A percentile compares a stretch with the other conserved stretches of the same genome.
phyloP scores from a whole-genome alignment of 495 filamentous ascomycete genomes.

The Aspergillus funiculosus region DNA sequence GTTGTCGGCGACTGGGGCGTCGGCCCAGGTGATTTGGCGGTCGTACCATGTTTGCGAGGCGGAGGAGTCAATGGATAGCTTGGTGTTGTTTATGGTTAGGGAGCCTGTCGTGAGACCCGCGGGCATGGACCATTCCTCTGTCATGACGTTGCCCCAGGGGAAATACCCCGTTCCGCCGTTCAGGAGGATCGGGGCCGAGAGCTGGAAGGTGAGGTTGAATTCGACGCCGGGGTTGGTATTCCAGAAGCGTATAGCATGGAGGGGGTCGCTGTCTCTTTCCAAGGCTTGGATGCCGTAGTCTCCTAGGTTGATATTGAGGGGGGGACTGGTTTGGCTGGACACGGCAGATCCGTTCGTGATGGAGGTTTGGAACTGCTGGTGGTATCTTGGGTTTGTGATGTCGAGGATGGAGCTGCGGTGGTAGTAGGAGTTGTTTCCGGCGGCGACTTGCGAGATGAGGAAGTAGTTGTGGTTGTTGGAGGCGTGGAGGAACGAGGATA shows the following conservation, averaged over 20 bases:
- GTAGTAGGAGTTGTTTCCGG: not conserved
- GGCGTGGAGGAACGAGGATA: slow-evolving; percentile 2
- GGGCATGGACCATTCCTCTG: slow-evolving; percentile 9
- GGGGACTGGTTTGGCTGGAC: not conserved
- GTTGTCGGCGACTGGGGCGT: not conserved
- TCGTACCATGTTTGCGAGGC: slow-evolving; percentile 8
- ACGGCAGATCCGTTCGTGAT: not conserved
- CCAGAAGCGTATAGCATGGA: not conserved
- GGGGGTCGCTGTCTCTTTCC: not conserved
- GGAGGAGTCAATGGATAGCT: not conserved
- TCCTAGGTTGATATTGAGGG: not conserved
- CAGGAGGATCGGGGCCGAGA: slow-evolving; percentile 4
- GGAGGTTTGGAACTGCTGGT: not conserved
- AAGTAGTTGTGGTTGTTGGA: not conserved
- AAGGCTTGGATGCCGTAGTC: not conserved
- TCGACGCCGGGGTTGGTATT: not conserved
- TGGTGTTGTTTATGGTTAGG: not conserved
- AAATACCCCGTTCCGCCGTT: slow-evolving; percentile 2
- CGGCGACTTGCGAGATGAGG: not conserved
- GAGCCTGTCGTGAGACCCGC: not conserved
- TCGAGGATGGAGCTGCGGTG: slow-evolving; percentile 3
- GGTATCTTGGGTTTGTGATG: slow-evolving; percentile 1
- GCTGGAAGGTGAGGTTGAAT: slow-evolving; percentile 5
- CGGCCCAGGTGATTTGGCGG: not conserved
- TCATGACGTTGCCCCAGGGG: not conserved